Base-by-base conservation (phyloP, 73 alveolate species). In the Blepharisma stoltei region DNA sequence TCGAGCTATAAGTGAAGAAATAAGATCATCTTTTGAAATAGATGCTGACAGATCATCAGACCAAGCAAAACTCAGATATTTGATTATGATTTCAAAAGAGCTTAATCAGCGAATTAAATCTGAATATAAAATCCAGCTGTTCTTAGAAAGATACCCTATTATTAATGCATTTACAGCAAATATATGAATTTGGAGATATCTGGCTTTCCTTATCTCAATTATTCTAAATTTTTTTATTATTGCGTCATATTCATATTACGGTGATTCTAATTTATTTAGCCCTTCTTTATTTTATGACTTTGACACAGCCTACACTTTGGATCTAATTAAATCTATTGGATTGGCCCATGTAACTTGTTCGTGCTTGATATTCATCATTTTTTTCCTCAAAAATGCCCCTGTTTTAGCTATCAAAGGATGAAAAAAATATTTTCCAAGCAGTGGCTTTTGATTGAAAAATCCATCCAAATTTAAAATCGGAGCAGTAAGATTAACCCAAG, bases 381-480 rank as follows among this genome's bases (percentile, higher is more conserved):
- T 69, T 69, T 46, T 69, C 14, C 38, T 69, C 14, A 69, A 5
- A 69, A 43, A 9, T 43, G 79, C 54, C 1, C 79, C 79, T 9
- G 14, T 69, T 38, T 14, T 69, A 1, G 55, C 55, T 9, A 69
- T 9, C n/a, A 25, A 25, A 69, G 79, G 79, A 14, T 69, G 79
- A 80, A 44, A 46, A 69, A 18, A n/a, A 14, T 14, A 46, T 14
- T 81, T 11, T 5, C 27, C 55, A 5, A 69, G 45, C 2, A n/a
- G 27, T n/a, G 14, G 3, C 1, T 25, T n/a, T 69, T 46, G 32
- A 9, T n/a, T n/a, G 3, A 11, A n/a, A 43, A 18, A 69, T n/a
- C n/a, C 37, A n/a, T n/a, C 18, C 21, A 37, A 9, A 21, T 60
- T 60, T 3, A 4, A 11, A 60, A 21, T 25, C 55, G 14, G 55